Evolutionary conservation across 73 alveolate species (phyloP).

Genomic region (Stentor roeselii): DNA sequence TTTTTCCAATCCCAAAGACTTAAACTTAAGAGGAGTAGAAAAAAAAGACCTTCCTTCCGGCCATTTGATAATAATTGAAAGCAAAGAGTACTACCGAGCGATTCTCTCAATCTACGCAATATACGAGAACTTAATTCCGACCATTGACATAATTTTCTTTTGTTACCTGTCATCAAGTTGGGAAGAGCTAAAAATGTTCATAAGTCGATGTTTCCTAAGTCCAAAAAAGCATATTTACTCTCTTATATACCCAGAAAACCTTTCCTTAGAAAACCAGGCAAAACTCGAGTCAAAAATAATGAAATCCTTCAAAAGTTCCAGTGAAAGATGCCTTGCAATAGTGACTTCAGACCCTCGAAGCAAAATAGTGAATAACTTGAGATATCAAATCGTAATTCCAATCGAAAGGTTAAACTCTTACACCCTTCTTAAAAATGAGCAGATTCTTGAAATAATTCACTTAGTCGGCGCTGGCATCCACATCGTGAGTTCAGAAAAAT

Average conservation of each 20-base stretch:
- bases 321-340: not conserved
- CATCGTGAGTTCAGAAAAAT: not conserved
- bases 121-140: not conserved
- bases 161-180: not conserved
- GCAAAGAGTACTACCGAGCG: too few species aligned
- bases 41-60: too few species aligned
- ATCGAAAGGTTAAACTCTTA: not conserved
- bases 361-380: not conserved
- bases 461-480: not conserved
- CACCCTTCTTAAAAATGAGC: not conserved
- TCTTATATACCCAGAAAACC: not conserved
- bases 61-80: too few species aligned
- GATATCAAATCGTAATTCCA: not conserved
- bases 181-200: not conserved
- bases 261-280: not conserved
- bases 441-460: not conserved
- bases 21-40: not conserved
- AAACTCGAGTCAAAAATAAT: not conserved
- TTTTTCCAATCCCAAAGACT: not conserved
- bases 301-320: not conserved
- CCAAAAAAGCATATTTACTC: not conserved
- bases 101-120: not conserved
- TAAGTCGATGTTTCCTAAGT: not conserved
- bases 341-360: slow-evolving; percentile 1
- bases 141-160: not conserved